These are phyloP conservation scores for Pezicula radicicola DNA, from an alignment of 2,329 filamentous ascomycete species.

Conservation along the genomic window DNA sequence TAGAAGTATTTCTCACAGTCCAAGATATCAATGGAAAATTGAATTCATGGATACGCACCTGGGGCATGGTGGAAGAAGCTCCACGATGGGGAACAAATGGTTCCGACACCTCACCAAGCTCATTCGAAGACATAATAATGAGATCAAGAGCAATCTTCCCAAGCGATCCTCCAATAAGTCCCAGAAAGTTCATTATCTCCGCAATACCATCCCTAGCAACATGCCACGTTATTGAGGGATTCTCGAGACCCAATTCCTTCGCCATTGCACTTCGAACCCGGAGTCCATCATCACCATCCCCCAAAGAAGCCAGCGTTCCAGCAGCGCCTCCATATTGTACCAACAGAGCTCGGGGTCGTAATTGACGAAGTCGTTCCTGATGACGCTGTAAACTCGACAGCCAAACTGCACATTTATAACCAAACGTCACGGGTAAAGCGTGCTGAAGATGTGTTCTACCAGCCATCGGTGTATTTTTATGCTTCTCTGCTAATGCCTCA, in stretches of 20 bases:
- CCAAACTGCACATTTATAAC: conserved; percentile 55
- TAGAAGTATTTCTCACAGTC: too few relatives aligned
- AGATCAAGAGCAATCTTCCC: conserved; percentile 55
- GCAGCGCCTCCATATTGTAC: conserved; percentile 56
- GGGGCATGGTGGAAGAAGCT: conserved; percentile 54
- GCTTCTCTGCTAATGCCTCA: conserved; percentile 36
- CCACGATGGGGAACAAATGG: conserved; percentile 53
- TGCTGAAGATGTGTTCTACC: conserved; percentile 56
- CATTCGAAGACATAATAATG: conserved; percentile 56
- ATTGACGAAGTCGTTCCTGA: conserved; percentile 41
- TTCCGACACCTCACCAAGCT: conserved; percentile 51
- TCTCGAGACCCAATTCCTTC: conserved; percentile 39
- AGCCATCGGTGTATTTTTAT: conserved; percentile 53
- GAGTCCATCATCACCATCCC: conserved; percentile 42
- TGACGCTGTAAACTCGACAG: conserved; percentile 47
- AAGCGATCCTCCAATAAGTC: conserved; percentile 48
- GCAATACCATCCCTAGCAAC: conserved; percentile 51
- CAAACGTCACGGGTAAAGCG: conserved; percentile 53
- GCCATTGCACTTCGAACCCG: conserved; percentile 47
- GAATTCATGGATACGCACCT: too few relatives aligned
- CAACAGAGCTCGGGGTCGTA: conserved; percentile 42
- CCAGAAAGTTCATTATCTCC: conserved; percentile 50
- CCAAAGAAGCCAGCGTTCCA: conserved; percentile 51
- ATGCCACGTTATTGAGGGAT: conserved; percentile 56
- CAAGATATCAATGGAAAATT: too few relatives aligned